These are phyloP conservation scores for Tetrapyrgos nigripes DNA, from an alignment of 1,284 basidiomycete genomes.

Conservation along the genomic window DNA sequence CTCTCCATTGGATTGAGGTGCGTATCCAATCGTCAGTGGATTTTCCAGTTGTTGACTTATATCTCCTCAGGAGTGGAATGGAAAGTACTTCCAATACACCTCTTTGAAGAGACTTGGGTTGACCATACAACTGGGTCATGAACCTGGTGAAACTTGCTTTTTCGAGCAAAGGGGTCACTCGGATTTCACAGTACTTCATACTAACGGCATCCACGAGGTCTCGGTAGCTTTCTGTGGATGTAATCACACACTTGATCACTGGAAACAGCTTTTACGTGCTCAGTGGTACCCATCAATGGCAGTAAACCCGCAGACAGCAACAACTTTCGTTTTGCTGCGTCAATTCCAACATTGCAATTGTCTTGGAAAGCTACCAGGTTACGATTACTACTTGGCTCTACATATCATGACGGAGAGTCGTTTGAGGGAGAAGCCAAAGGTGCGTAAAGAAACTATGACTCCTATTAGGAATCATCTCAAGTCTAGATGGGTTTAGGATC, in stretches of 20 bases:
- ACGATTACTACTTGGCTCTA: constrained; percentile 22
- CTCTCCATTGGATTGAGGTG: neutral
- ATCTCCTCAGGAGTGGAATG: constrained; percentile 6
- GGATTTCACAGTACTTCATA: constrained; percentile 10
- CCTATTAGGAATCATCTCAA: neutral
- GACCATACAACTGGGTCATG: constrained; percentile 11
- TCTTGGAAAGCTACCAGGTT: constrained; percentile 4
- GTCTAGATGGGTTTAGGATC: constrained; percentile 4
- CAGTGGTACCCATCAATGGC: constrained; percentile 6
- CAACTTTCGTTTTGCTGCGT: constrained; percentile 13
- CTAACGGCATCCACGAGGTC: constrained; percentile 13
- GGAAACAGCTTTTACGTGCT: constrained; percentile 1
- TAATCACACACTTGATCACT: neutral
- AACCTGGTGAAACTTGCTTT: constrained; percentile 4
- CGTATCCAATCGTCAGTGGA: neutral
- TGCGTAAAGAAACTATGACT: neutral
- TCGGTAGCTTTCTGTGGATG: constrained; percentile 13
- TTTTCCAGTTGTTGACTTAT: neutral
- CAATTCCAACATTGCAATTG: constrained; percentile 20
- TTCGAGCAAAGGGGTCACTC: neutral
- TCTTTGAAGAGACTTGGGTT: constrained; percentile 1
- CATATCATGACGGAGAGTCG: constrained; percentile 10
- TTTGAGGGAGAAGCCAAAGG: neutral
- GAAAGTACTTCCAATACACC: neutral
- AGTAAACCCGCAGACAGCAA: constrained; percentile 5